phyloP scores from a whole-genome alignment of 2,329 filamentous ascomycete species.

The Penicillium sp. region DNA sequence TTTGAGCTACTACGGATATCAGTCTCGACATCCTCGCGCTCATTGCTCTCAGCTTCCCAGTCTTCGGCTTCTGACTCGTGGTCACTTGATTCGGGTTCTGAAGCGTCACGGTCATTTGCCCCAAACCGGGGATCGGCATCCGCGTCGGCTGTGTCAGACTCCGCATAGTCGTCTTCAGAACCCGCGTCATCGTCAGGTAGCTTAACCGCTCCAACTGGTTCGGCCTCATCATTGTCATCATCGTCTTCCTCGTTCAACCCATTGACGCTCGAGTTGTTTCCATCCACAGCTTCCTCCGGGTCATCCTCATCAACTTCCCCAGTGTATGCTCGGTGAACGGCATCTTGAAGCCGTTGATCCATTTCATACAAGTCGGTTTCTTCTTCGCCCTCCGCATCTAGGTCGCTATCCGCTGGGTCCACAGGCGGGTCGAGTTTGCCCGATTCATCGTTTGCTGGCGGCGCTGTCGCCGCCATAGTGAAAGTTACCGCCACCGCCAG shows the following conservation, averaged over 20 bases:
- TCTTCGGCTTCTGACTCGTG: conserved; percentile 58
- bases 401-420: conserved; percentile 41
- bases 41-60: conserved; percentile 50
- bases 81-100: conserved; percentile 43
- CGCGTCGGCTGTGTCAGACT: conserved; percentile 40
- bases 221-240: conserved; percentile 46
- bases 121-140: conserved; percentile 46
- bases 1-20: conserved; percentile 53
- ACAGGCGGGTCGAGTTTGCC: conserved; percentile 29
- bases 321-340: conserved; percentile 37
- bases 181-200: conserved; percentile 29
- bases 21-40: conserved; percentile 43
- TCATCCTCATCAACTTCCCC: conserved; percentile 31
- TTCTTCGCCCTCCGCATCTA: conserved; percentile 46
- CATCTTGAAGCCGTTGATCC: conserved; percentile 40
- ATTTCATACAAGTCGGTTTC: conserved; percentile 42
- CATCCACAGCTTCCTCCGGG: conserved; percentile 30
- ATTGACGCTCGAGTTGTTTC: conserved; percentile 27
- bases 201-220: conserved; percentile 40
- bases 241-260: conserved; percentile 33
- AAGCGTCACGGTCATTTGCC: conserved; percentile 40
- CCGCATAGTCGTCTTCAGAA: conserved; percentile 39
- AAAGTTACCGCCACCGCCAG: conserved; percentile 40
- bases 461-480: conserved; percentile 43
- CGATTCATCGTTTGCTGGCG: conserved; percentile 37